phyloP scores from a whole-genome alignment of 768 basidiomycete genomes.

The Naganishia friedmannii region DNA sequence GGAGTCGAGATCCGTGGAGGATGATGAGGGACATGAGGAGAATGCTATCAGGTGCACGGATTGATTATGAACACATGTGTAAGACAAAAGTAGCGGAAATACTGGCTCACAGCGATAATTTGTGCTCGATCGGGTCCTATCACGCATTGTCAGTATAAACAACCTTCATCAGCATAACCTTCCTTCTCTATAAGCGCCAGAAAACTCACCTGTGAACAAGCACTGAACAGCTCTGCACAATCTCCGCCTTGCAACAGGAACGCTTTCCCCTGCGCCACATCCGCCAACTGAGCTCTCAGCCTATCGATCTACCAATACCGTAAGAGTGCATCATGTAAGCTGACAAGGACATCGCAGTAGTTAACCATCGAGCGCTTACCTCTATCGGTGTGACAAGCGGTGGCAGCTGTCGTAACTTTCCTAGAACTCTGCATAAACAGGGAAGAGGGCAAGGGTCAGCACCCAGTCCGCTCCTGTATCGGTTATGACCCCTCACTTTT shows the following conservation, averaged over 20 bases:
- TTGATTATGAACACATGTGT: not conserved
- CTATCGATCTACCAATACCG: constrained; percentile 43
- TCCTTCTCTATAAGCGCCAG: not conserved
- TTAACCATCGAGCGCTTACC: constrained; percentile 56
- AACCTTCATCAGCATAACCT: not conserved
- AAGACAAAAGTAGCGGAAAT: not conserved
- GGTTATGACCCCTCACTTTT: constrained; percentile 54
- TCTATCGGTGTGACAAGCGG: constrained; percentile 90
- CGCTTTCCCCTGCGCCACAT: constrained; percentile 79
- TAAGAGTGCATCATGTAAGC: not conserved
- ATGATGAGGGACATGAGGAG: constrained; percentile 92
- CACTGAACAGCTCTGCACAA: constrained; percentile 93
- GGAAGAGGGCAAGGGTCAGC: constrained; percentile 21
- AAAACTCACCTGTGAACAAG: constrained; percentile 71
- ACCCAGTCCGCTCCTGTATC: constrained; percentile 6
- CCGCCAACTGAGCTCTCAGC: constrained; percentile 70
- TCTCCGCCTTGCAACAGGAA: constrained; percentile 97
- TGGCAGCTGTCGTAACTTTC: constrained; percentile 72
- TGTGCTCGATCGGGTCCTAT: constrained; percentile 52
- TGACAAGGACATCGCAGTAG: not conserved
- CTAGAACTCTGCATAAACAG: constrained; percentile 61
- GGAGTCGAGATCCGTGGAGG: constrained; percentile 86
- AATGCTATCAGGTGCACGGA: constrained; percentile 54
- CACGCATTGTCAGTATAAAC: not conserved
- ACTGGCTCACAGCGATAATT: constrained; percentile 48